Conservation (phyloP, 805 yeast genomes). For the Phaffomyces thermotolerans region DNA sequence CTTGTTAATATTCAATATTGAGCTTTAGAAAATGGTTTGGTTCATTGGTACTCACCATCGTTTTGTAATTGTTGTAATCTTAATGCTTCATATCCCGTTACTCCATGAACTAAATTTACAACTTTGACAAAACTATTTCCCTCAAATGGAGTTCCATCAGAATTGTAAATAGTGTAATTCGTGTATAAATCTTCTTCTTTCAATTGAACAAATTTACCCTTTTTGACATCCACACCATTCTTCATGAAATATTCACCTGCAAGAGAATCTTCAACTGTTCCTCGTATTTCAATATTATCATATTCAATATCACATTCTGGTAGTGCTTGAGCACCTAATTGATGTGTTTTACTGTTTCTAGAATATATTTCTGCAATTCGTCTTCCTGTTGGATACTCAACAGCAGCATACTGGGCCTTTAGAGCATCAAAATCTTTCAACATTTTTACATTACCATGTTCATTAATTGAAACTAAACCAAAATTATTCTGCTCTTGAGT, state of each 20-base stretch:
- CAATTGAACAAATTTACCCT: conserved; percentile 45
- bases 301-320: conserved; percentile 35
- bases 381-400: conserved; percentile 26
- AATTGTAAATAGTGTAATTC: conserved; percentile 34
- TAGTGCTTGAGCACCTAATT: conserved; percentile 19
- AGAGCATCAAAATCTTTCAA: conserved; percentile 54
- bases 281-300: conserved; percentile 34
- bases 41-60: conserved; percentile 15
- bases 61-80: conserved; percentile 17
- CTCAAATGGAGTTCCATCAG: conserved; percentile 31
- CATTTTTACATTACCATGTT: conserved; percentile 39
- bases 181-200: conserved; percentile 36
- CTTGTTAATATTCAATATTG: conserved; percentile 4
- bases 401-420: conserved; percentile 35
- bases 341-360: conserved; percentile 18
- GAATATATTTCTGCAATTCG: conserved; percentile 19
- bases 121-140: conserved; percentile 20
- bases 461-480: conserved; percentile 66
- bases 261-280: conserved; percentile 33
- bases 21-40: not conserved
- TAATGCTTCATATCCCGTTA: conserved; percentile 21
- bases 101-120: conserved; percentile 16
- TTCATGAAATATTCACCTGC: conserved; percentile 37
- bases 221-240: conserved; percentile 39
- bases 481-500: conserved; percentile 71